Base-by-base conservation (phyloP, 2,329 filamentous ascomycete species). In the Drechslera avenae region DNA sequence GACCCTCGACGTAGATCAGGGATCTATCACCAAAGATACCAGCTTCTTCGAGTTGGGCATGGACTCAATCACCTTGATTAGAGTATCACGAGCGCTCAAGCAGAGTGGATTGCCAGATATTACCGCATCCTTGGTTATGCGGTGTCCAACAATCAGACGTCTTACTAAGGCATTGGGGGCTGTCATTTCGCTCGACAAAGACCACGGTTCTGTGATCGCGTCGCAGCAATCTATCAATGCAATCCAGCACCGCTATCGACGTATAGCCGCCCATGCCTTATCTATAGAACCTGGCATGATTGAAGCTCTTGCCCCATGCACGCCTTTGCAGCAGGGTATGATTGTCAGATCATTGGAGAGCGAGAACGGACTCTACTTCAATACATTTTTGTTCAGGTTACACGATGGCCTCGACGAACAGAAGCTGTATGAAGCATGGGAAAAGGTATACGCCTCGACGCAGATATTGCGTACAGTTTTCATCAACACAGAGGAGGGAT, bases 31-130 rank as follows among this genome's bases (percentile, higher is more conserved):
- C 0, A 75, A 80, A 2, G 77, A 75, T 0, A 85, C 86, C 0
- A 96, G 85, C 52, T 83, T 96, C 14, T 96, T 94, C 61, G 90
- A 96, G 57, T 77, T 96, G 1, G 93, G 92, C 0, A 79, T 97
- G 18, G 93, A 96, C 64, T 97, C 92, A 0, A 91, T 97, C 13
- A 91, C 90, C 0, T 89, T 87, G 0, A 86, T 95, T 37, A 81
- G 85, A 6, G 80, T 97, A 23, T 81, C 88, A 0, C 79, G 81
- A 4, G 71, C 79, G 10, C 76, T 97, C 12, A 89, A 85, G 59
- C 77, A 80, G 2, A 76, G 76, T 2, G 89, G 90, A 0, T 83
- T 91, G 44, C 28, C 65, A 1, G 75, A 79, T 12, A 86, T 84
- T 0, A 85, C 83, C 6, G 82, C 90, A 1, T 85, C 88, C 0